Evolutionary conservation across 2,329 filamentous ascomycete genomes (phyloP).

Genomic region (Botryosphaeria agaves): DNA sequence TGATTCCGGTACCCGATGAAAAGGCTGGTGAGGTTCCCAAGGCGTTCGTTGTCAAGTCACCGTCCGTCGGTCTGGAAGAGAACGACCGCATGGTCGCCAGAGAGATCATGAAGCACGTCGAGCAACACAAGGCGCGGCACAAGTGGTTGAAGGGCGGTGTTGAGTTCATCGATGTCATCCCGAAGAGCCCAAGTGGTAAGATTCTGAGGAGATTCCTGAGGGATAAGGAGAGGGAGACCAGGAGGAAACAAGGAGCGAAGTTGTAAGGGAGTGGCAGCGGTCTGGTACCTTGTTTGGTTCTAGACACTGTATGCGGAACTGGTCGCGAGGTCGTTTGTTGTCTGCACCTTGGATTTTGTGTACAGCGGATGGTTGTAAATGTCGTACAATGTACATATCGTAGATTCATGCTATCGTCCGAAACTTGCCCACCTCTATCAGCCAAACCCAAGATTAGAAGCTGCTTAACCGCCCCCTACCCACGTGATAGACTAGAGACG

Average conservation of each 20-base stretch:
- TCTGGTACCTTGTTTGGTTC: too few species aligned
- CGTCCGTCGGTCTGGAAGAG: conserved; percentile 33
- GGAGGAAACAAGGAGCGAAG: conserved; percentile 47
- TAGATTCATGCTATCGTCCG: too few species aligned
- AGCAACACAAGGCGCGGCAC: conserved; percentile 42
- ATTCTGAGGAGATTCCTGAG: conserved; percentile 46
- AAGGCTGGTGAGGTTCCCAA: conserved; percentile 44
- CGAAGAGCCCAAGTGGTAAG: conserved; percentile 46
- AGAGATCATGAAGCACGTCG: conserved; percentile 39
- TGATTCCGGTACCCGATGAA: conserved; percentile 55
- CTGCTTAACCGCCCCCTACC: too few species aligned
- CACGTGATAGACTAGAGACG: too few species aligned
- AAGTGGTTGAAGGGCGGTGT: conserved; percentile 46
- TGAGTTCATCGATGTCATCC: conserved; percentile 31
- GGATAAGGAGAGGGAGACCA: conserved; percentile 54
- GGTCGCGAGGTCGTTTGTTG: too few species aligned
- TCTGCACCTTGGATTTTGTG: too few species aligned
- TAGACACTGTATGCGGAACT: too few species aligned
- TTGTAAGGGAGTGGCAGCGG: conserved; percentile 29
- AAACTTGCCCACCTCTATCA: too few species aligned
- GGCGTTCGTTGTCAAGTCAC: conserved; percentile 43
- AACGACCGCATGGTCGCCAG: conserved; percentile 30
- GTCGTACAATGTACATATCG: too few species aligned
- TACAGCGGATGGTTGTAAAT: too few species aligned
- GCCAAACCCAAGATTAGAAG: too few species aligned